phyloP scores from a whole-genome alignment of 352 stramenopile genomes.

The Pythium diclinum region DNA sequence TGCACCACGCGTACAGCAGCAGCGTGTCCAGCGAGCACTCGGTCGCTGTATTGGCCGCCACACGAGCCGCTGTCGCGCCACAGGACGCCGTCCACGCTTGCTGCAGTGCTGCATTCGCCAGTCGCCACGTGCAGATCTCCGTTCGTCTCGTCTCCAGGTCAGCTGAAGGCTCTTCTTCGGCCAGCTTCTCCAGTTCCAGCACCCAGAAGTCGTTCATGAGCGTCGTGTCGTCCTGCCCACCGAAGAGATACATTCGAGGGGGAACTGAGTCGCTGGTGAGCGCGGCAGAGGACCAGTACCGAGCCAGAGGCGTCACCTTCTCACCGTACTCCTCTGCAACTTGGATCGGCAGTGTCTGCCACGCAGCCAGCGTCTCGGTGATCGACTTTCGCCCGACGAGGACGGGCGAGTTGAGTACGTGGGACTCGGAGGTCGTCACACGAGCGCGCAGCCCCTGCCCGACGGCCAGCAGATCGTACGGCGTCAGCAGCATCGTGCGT shows the following conservation, averaged over 20 bases:
- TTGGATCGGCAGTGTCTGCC: slow-evolving; percentile 22
- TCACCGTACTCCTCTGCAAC: slow-evolving; percentile 10
- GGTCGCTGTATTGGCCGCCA: slow-evolving; percentile 21
- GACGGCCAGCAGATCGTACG: slow-evolving; percentile 46
- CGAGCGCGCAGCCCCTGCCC: slow-evolving; percentile 32
- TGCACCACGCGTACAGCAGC: slow-evolving; percentile 54
- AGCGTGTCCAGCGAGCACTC: slow-evolving; percentile 46
- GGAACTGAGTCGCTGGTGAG: slow-evolving; percentile 31
- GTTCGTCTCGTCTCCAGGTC: slow-evolving; percentile 24
- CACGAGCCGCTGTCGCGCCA: slow-evolving; percentile 25
- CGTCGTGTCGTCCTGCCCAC: slow-evolving; percentile 65
- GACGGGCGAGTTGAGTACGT: slow-evolving; percentile 31
- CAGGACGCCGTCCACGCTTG: slow-evolving; percentile 44
- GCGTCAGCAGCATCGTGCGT: slow-evolving; percentile 39
- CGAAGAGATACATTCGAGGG: slow-evolving; percentile 45
- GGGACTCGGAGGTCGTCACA: slow-evolving; percentile 9
- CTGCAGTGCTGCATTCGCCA: slow-evolving; percentile 37
- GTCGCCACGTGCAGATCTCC: slow-evolving; percentile 43
- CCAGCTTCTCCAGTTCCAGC: slow-evolving; percentile 37
- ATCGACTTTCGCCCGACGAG: slow-evolving; percentile 40
- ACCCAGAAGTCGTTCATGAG: slow-evolving; percentile 62
- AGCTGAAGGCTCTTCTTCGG: slow-evolving; percentile 29
- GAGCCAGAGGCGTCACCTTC: slow-evolving; percentile 13
- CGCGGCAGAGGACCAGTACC: slow-evolving; percentile 46
- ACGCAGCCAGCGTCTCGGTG: slow-evolving; percentile 41